phyloP scores from a whole-genome alignment of 345 rosid species.

The Acer saccharum region DNA sequence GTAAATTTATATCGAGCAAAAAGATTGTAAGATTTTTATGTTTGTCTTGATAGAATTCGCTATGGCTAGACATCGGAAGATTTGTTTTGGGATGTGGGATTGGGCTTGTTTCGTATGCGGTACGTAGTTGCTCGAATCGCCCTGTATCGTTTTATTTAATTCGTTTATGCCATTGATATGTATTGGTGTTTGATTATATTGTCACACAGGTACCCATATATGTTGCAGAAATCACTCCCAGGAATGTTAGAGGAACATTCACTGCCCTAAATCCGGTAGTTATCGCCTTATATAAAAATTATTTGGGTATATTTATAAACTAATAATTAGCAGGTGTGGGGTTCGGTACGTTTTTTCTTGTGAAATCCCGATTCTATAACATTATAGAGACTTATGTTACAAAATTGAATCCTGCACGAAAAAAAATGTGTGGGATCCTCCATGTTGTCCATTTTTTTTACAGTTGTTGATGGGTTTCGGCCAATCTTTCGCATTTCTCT shows the following conservation, averaged over 20 bases:
- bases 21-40: too few relatives aligned
- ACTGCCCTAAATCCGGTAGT: conserved; percentile 34
- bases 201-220: conserved; percentile 39
- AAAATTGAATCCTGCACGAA: too few relatives aligned
- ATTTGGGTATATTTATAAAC: too few relatives aligned
- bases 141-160: neutral
- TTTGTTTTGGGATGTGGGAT: conserved; percentile 29
- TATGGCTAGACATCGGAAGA: conserved; percentile 29
- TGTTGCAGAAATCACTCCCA: conserved; percentile 54
- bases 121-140: neutral
- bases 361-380: too few relatives aligned
- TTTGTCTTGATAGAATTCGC: conserved; percentile 21
- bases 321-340: too few relatives aligned
- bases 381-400: too few relatives aligned
- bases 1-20: too few relatives aligned
- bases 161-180: neutral
- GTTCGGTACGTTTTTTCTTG: too few relatives aligned
- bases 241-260: conserved; percentile 42
- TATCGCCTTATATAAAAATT: too few relatives aligned
- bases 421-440: neutral
- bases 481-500: conserved; percentile 30
- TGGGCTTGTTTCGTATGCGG: conserved; percentile 36
- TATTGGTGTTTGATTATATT: neutral
- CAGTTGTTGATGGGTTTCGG: conserved; percentile 37
- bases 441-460: neutral